Conservation (phyloP, 371 early-diverging fungal genomes). For the Mucor circinelloides region DNA sequence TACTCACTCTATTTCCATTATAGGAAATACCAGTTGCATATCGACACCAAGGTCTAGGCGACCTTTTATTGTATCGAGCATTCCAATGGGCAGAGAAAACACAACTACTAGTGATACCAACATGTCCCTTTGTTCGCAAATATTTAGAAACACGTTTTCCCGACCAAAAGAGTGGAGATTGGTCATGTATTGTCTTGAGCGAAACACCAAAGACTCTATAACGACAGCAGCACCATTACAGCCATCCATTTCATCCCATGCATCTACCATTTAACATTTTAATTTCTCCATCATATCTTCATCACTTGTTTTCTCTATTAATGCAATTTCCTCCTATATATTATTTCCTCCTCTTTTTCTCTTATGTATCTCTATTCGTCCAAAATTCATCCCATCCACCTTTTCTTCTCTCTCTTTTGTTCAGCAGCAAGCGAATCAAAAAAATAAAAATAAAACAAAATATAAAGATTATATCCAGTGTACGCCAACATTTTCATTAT, state of each 20-base stretch:
- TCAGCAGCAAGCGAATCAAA: too few relatives aligned
- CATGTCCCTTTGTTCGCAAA: constrained; percentile 30
- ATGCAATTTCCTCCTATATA: neutral
- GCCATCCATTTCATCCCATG: neutral
- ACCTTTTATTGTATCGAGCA: constrained; percentile 25
- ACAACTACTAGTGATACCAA: constrained; percentile 25
- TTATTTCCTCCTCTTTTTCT: neutral
- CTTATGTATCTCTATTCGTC: neutral
- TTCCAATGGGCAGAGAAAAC: constrained; percentile 31
- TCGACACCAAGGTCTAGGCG: constrained; percentile 30
- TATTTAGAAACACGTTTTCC: constrained; percentile 17
- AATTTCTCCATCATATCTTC: neutral
- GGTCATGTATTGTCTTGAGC: constrained; percentile 14
- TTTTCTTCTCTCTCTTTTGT: neutral
- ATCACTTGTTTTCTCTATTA: neutral
- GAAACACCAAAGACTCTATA: neutral
- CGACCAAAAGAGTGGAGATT: constrained; percentile 14
- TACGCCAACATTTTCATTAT: neutral
- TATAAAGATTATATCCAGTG: neutral
- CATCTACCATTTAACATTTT: neutral
- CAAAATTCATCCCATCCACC: neutral
- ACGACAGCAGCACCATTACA: neutral
- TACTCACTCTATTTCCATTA: neutral
- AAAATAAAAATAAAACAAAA: too few relatives aligned
- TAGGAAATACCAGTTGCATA: constrained; percentile 35